phyloP scores from a whole-genome alignment of 257 asterid species.

The Catharanthus roseus region DNA sequence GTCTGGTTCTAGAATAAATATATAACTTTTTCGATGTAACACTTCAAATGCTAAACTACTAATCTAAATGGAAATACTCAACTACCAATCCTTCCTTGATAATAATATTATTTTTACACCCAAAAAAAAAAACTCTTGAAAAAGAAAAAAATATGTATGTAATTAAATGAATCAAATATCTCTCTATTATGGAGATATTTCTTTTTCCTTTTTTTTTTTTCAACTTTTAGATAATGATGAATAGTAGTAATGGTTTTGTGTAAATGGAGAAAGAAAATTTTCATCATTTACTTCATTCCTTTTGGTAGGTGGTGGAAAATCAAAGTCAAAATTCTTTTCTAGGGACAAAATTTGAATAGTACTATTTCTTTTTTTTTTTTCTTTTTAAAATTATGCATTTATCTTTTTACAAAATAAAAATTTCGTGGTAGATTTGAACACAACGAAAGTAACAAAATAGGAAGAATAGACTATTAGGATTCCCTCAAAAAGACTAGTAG shows the following conservation, averaged over 20 bases:
- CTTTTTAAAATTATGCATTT: neutral
- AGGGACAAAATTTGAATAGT: neutral
- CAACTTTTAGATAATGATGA: neutral
- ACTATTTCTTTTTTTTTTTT: neutral
- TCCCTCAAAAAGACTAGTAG: too few relatives aligned
- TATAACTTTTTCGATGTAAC: too few relatives aligned
- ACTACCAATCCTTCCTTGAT: too few relatives aligned
- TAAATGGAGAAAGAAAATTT: neutral
- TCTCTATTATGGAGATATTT: too few relatives aligned
- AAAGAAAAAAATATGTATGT: too few relatives aligned
- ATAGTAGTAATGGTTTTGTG: neutral
- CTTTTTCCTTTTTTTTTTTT: neutral
- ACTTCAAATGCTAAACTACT: too few relatives aligned
- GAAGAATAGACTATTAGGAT: too few relatives aligned
- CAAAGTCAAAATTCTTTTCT: neutral
- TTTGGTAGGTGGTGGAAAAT: neutral
- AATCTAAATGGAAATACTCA: too few relatives aligned
- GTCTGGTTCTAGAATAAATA: too few relatives aligned
- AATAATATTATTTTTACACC: too few relatives aligned
- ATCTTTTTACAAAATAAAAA: neutral
- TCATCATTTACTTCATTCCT: neutral
- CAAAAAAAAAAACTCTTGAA: too few relatives aligned
- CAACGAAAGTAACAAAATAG: neutral
- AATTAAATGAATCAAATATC: too few relatives aligned
- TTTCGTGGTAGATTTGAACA: neutral